Conservation (phyloP, 306 rosid species). For the Acmispon strigosus region DNA sequence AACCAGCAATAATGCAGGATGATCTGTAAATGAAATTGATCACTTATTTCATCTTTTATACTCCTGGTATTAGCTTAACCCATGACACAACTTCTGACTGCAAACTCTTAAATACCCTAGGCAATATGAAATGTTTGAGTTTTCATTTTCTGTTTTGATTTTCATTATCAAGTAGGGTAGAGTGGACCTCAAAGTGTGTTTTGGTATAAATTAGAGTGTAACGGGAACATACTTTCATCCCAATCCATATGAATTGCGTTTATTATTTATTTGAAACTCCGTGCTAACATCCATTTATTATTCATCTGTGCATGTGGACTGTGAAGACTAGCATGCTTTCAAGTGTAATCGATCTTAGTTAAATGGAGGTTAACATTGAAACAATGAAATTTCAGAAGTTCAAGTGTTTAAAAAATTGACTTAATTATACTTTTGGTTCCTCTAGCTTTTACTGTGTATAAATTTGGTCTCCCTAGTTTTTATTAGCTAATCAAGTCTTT, state of each 20-base stretch:
- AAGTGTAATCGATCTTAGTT: background rate
- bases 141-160: conserved; percentile 13
- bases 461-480: no score
- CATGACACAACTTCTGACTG: background rate
- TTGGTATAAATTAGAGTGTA: no score
- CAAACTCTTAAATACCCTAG: background rate
- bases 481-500: no score
- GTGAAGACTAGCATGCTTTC: background rate
- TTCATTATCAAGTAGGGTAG: conserved; percentile 3
- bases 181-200: background rate
- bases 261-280: no score
- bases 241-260: no score
- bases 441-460: no score
- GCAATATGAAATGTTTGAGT: conserved; percentile 6
- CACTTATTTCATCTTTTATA: background rate
- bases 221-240: no score
- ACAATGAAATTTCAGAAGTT: background rate
- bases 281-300: no score
- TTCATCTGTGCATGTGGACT: background rate
- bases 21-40: conserved; percentile 15
- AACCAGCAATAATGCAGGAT: conserved; percentile 24
- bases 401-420: background rate
- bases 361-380: background rate
- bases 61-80: conserved; percentile 13
- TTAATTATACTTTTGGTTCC: no score